A percentile compares a stretch with the other conserved stretches of the same genome.
These are phyloP conservation scores for Auricularia cornea DNA, from an alignment of 768 basidiomycete species.

Conservation along the genomic window DNA sequence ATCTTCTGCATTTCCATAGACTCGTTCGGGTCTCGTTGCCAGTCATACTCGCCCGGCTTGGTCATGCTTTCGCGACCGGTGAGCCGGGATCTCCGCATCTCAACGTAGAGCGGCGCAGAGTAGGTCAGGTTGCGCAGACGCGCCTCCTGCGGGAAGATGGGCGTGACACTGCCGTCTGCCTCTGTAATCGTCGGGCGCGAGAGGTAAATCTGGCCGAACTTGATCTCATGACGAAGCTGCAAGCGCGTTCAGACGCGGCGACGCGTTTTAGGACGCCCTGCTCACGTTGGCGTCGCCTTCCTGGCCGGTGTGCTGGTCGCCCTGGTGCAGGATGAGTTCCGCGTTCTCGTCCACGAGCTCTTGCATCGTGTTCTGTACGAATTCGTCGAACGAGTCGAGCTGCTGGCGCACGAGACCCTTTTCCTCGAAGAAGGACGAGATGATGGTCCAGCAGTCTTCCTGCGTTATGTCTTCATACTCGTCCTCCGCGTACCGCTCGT, in stretches of 20 bases:
- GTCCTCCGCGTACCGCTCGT: slow-evolving; percentile 24
- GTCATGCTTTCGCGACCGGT: slow-evolving; percentile 75
- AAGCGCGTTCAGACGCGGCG: background rate
- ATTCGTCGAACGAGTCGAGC: slow-evolving; percentile 97
- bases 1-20: slow-evolving; percentile 70
- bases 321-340: slow-evolving; percentile 94
- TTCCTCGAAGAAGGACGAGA: slow-evolving; percentile 92
- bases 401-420: slow-evolving; percentile 98
- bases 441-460: slow-evolving; percentile 93
- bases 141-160: slow-evolving; percentile 95
- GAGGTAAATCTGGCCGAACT: slow-evolving; percentile 96
- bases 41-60: slow-evolving; percentile 69
- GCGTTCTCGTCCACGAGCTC: slow-evolving; percentile 95
- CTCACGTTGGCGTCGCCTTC: slow-evolving; percentile 37
- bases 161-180: slow-evolving; percentile 86
- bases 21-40: slow-evolving; percentile 67
- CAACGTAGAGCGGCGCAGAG: slow-evolving; percentile 90
- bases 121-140: slow-evolving; percentile 92
- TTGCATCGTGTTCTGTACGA: slow-evolving; percentile 99
- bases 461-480: slow-evolving; percentile 78
- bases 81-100: slow-evolving; percentile 83
- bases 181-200: slow-evolving; percentile 93
- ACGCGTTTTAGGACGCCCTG: slow-evolving; percentile 31
- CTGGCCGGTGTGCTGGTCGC: slow-evolving; percentile 90
- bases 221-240: slow-evolving; percentile 88